Conservation (phyloP, 2,329 filamentous ascomycete species). For the Exophiala viscosa region DNA sequence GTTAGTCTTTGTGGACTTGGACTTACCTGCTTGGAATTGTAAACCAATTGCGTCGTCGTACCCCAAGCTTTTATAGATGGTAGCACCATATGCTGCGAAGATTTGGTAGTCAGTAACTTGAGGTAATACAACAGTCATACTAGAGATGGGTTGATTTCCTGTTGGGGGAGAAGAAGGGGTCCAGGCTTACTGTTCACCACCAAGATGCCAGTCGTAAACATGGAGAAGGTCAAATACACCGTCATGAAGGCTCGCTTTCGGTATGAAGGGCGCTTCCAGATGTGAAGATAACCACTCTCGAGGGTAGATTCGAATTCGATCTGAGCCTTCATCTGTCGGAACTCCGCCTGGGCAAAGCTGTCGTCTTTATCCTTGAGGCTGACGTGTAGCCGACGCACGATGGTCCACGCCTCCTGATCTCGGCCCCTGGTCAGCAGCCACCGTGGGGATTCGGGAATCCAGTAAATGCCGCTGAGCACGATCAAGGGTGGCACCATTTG, state of each 20-base stretch:
- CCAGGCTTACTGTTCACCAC: slow-evolving; percentile 37
- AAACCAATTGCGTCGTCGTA: no score
- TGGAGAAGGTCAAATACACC: not conserved
- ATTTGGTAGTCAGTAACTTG: no score
- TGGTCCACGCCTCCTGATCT: not conserved
- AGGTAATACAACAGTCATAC: no score
- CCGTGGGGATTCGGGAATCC: not conserved
- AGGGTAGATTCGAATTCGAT: slow-evolving; percentile 4
- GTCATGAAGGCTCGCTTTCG: slow-evolving; percentile 6
- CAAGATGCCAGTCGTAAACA: slow-evolving; percentile 42
- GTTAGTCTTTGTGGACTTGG: no score
- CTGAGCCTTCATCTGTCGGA: not conserved
- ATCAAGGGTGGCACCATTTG: slow-evolving; percentile 1
- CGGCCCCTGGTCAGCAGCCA: not conserved
- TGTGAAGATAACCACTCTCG: not conserved
- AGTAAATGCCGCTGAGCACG: not conserved
- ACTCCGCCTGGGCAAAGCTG: not conserved
- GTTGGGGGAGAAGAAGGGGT: no score
- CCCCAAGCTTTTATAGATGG: no score
- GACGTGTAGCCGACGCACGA: not conserved
- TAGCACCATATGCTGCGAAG: no score
- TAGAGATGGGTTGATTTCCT: no score
- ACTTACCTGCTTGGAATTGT: no score
- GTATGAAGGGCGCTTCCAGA: slow-evolving; percentile 7
- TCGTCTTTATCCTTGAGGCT: not conserved